A percentile compares a stretch with the other conserved stretches of the same genome.
Conservation (phyloP, 2,329 filamentous ascomycete genomes). For the Dactylonectria macrodidyma region DNA sequence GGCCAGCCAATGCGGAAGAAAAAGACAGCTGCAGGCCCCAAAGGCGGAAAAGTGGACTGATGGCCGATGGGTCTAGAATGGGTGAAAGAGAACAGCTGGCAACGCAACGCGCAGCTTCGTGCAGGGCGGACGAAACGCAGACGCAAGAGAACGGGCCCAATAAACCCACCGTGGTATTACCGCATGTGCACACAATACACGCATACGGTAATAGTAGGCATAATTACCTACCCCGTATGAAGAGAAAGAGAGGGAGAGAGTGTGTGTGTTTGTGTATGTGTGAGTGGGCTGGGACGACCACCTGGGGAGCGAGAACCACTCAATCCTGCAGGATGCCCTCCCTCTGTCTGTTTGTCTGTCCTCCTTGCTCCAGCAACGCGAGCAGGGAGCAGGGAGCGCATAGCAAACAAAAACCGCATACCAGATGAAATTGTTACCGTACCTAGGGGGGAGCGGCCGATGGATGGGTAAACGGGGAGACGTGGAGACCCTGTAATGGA, state of each 20-base stretch:
- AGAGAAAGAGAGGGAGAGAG: background rate
- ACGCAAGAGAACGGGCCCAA: conserved; percentile 20
- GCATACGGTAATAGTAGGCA: background rate
- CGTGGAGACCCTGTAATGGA: conserved; percentile 5
- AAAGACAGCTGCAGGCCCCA: background rate
- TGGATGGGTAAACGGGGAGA: background rate
- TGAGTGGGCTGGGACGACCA: background rate
- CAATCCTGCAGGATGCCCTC: conserved; percentile 11
- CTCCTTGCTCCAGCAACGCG: conserved; percentile 14
- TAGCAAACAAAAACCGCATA: conserved; percentile 5
- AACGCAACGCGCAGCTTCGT: background rate
- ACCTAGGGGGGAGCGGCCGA: conserved; percentile 4
- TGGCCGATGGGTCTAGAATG: background rate
- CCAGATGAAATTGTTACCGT: conserved; percentile 8
- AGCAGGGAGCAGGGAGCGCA: conserved; percentile 17
- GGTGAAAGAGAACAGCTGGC: conserved; percentile 1
- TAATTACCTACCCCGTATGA: background rate
- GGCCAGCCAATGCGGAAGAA: background rate
- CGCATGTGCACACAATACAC: conserved; percentile 5
- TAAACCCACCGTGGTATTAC: conserved; percentile 6
- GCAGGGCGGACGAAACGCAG: conserved; percentile 18
- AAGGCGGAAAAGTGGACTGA: conserved; percentile 4
- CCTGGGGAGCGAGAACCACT: conserved; percentile 1
- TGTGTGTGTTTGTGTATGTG: background rate
- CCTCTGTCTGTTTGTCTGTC: too few relatives aligned